A percentile compares a stretch with the other conserved stretches of the same genome.
phyloP scores from a whole-genome alignment of 129 eudicot genomes.

The Sambucus nigra region DNA sequence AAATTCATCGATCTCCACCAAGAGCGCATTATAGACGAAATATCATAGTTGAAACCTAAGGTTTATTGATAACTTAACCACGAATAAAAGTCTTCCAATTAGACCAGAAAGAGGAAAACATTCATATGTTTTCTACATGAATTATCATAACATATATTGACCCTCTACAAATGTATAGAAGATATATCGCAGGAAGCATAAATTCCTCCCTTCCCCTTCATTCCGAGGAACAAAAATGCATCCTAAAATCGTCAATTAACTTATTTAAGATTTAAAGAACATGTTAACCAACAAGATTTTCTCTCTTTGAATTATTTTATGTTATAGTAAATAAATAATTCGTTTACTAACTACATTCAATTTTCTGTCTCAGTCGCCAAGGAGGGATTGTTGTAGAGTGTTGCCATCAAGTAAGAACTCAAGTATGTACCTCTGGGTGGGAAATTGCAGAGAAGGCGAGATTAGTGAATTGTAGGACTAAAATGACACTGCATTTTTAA shows the following conservation, averaged over 20 bases:
- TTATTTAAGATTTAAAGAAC: neutral
- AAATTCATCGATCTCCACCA: no score
- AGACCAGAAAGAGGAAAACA: no score
- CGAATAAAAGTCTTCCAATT: no score
- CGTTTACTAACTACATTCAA: neutral
- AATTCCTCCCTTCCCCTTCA: neutral
- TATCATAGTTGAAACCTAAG: no score
- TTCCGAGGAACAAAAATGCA: neutral
- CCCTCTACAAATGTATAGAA: no score
- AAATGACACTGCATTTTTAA: neutral
- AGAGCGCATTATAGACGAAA: no score
- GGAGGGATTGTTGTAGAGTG: slow-evolving; percentile 83
- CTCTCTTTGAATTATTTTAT: neutral
- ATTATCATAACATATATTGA: no score
- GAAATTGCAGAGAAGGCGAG: slow-evolving; percentile 50
- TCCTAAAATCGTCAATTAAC: neutral
- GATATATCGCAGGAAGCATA: no score
- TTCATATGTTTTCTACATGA: no score
- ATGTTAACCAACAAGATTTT: neutral
- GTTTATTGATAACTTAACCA: no score
- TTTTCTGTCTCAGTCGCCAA: slow-evolving; percentile 50
- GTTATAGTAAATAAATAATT: neutral
- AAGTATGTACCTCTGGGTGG: slow-evolving; percentile 34
- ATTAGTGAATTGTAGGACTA: slow-evolving; percentile 33
- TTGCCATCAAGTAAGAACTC: slow-evolving; percentile 37